Evolutionary conservation across 1,284 basidiomycete genomes (phyloP), one percentile per base, ranked within the genome.

Genomic region (Pyrrhoderma noxium): DNA sequence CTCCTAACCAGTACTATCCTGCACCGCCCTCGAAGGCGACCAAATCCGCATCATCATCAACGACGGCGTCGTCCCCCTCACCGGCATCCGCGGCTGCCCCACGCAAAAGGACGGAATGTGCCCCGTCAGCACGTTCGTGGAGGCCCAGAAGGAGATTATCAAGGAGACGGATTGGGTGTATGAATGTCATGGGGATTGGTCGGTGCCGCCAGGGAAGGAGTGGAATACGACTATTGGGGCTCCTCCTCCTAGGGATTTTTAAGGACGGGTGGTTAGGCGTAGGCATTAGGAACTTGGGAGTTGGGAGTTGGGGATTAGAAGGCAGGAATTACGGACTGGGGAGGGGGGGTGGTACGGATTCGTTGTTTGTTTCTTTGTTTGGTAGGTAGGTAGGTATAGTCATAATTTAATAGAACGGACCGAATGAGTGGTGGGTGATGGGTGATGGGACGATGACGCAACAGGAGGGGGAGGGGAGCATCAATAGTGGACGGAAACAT

Each of bases 31-130:
- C 4, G 70, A 75, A 1, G 75, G 73, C 23, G 69, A 64, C 0
- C 87, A 90, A 59, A 82, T 93, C 57, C 82, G 89, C 3, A 71
- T 88, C 49, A 77, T 89, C 61, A 77, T 92, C 65, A 95, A 95
- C 68, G 93, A 96, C 62, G 93, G 88, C 2, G 87, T 93, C 1
- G 75, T 82, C 1, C 91, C 93, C 1, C 74, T 95, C 37, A 84
- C 83, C 1, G 79, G 83, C 34, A 76, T 90, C 60, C 70, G 73
- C 19, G 87, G 85, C 1, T 93, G 90, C 59, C 79, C 84, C 25
- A 65, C 77, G 58, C 73, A 84, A 59, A 70, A 75, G 41, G 80
- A 93, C 54, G 92, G 93, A 9, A 76, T 94, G 64, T 97, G 93
- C 59, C 72, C 85, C 0, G 70, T 94, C 4, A 70, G 79, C 40